phyloP scores from a whole-genome alignment of 176 grass and related monocot species.

The Oryza glumipatula region DNA sequence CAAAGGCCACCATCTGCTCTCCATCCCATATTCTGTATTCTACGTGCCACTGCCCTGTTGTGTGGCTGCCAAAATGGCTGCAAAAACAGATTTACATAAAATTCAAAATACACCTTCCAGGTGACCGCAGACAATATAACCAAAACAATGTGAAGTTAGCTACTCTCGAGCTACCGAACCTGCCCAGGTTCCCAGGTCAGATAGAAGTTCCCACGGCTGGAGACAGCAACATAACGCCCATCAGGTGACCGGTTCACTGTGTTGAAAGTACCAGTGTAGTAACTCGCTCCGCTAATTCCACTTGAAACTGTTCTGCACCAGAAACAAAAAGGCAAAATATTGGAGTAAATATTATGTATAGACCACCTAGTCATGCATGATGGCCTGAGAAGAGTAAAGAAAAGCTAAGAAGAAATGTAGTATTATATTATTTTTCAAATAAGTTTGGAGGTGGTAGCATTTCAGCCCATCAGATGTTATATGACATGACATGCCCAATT shows the following conservation, averaged over 20 bases:
- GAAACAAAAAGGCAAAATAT: constrained; percentile 19
- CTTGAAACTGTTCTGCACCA: constrained; percentile 98
- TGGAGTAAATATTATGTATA: neutral
- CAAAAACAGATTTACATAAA: neutral
- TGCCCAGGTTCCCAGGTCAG: constrained; percentile 98
- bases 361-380: neutral
- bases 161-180: constrained; percentile 35
- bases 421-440: neutral
- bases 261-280: constrained; percentile 98
- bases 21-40: constrained; percentile 99
- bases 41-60: constrained; percentile 90
- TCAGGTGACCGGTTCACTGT: constrained; percentile 89
- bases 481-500: neutral
- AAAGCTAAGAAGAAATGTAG: neutral
- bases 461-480: neutral
- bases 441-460: neutral
- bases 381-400: neutral
- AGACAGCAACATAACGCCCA: constrained; percentile 87
- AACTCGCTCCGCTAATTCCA: constrained; percentile 97
- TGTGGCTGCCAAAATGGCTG: constrained; percentile 97
- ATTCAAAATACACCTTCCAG: neutral
- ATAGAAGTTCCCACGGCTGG: constrained; percentile 95
- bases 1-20: constrained; percentile 97
- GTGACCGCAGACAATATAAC: neutral
- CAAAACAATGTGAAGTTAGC: neutral